Percentiles rank a stretch among this genome's conserved stretches.
Conservation (phyloP, 2,329 filamentous ascomycete species). For the Mariannaea sp. region DNA sequence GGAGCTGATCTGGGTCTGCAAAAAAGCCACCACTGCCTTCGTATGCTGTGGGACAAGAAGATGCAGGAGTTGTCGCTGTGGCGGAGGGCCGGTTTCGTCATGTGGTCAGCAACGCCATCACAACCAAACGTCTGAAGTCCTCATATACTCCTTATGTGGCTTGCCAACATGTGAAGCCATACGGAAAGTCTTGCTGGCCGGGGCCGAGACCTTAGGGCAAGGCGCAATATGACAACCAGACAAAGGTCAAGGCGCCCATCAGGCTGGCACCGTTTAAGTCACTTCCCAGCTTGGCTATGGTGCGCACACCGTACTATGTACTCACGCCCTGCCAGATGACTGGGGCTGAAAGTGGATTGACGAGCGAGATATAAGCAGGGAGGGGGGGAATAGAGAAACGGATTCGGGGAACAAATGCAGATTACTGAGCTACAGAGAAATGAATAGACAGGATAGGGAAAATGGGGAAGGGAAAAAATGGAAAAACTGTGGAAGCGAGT, state of each 20-base stretch:
- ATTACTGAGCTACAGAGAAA: conserved; percentile 3
- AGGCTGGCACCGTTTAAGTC: conserved; percentile 21
- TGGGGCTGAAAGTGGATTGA: conserved; percentile 20
- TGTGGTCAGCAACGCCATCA: conserved; percentile 2
- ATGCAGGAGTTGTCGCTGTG: neutral
- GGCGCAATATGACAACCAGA: conserved; percentile 22
- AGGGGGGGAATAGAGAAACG: neutral
- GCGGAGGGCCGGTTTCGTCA: conserved; percentile 10
- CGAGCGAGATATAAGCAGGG: conserved; percentile 19
- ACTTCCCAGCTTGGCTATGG: conserved; percentile 16
- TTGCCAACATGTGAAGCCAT: conserved; percentile 22
- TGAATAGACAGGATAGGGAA: conserved; percentile 2
- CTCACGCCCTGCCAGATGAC: conserved; percentile 18
- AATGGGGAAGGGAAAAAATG: conserved; percentile 7
- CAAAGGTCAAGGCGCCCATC: neutral
- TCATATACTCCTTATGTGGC: no score
- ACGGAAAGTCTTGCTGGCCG: conserved; percentile 15
- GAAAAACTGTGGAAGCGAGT: conserved; percentile 8
- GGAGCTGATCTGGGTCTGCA: neutral
- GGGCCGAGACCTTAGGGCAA: conserved; percentile 16
- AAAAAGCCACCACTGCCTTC: neutral
- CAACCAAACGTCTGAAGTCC: conserved; percentile 1
- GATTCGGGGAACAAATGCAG: no score
- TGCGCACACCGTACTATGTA: neutral
- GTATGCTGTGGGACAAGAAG: conserved; percentile 2